Conservation (phyloP, 495 filamentous ascomycete species). For the Penicillium coprophilum region DNA sequence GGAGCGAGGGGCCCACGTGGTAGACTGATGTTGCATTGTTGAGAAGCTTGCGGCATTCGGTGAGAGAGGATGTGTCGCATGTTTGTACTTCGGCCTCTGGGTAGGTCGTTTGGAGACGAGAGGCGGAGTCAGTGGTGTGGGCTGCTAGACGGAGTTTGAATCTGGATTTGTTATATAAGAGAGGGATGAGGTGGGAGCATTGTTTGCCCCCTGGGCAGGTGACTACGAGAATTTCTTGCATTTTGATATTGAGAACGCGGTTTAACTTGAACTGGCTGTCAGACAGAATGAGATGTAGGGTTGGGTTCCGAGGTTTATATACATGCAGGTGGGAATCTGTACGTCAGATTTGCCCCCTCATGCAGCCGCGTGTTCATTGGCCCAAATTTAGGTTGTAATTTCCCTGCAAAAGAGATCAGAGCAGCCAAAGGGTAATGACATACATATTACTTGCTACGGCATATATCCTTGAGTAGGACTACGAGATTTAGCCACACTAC, state of each 20-base stretch:
- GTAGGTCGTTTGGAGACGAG: slow-evolving; percentile 19
- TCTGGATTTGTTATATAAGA: slow-evolving; percentile 27
- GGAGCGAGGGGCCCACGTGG: slow-evolving; percentile 21
- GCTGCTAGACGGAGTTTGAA: slow-evolving; percentile 29
- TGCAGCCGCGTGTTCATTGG: not conserved
- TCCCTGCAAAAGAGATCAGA: no score
- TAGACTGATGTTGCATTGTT: slow-evolving; percentile 22
- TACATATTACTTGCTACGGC: no score
- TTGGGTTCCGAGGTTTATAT: not conserved
- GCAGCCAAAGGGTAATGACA: no score
- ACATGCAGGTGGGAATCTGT: not conserved
- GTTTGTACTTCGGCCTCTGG: slow-evolving; percentile 27
- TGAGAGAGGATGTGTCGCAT: slow-evolving; percentile 24
- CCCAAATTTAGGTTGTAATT: no score
- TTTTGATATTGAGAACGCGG: not conserved
- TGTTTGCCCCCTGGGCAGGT: slow-evolving; percentile 13
- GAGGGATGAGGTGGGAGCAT: slow-evolving; percentile 26
- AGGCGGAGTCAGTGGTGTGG: slow-evolving; percentile 12
- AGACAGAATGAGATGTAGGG: no score
- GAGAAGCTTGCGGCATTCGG: slow-evolving; percentile 20
- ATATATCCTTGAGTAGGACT: no score
- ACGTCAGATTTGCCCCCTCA: not conserved
- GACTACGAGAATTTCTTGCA: not conserved
- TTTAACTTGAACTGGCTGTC: no score
- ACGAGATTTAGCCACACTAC: no score